Percentiles rank a stretch among this genome's conserved stretches.
These are phyloP conservation scores for Wallacemonas collosoma DNA, from an alignment of 208 protist species.

Conservation along the genomic window DNA sequence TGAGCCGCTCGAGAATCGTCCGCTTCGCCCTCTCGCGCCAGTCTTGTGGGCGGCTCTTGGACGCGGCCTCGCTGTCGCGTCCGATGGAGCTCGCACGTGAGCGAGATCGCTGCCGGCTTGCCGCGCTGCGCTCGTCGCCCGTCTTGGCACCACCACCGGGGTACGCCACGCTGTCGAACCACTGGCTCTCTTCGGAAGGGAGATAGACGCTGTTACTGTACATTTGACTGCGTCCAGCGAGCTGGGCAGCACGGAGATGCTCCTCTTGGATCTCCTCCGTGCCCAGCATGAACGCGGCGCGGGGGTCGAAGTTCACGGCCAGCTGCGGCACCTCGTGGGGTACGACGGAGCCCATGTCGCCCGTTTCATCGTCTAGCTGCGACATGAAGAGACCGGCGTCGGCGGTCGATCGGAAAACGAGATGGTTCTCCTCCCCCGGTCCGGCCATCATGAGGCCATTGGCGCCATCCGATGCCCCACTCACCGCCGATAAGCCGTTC, in stretches of 20 bases:
- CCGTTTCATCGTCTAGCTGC: conserved; percentile 6
- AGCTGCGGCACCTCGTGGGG: conserved; percentile 34
- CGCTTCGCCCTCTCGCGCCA: conserved; percentile 79
- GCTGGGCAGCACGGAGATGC: conserved; percentile 23
- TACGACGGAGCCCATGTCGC: conserved; percentile 8
- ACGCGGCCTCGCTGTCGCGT: not conserved
- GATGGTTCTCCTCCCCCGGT: conserved; percentile 1
- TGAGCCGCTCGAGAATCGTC: conserved; percentile 78
- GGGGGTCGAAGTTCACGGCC: conserved; percentile 40
- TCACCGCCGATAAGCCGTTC: not conserved
- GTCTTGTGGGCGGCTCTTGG: conserved; percentile 18
- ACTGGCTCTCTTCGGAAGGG: conserved; percentile 44
- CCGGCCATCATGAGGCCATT: not conserved
- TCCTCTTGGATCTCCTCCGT: conserved; percentile 27
- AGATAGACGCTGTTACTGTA: conserved; percentile 49
- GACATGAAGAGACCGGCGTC: conserved; percentile 13
- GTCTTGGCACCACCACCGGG: not conserved
- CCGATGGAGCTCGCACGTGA: conserved; percentile 31
- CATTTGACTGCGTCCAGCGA: conserved; percentile 36
- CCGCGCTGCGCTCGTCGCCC: not conserved
- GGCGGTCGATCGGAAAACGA: conserved; percentile 8
- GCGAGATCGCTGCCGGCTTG: conserved; percentile 11
- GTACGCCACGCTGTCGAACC: conserved; percentile 33
- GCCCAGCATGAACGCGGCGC: conserved; percentile 30
- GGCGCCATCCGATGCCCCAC: not conserved